A percentile compares a stretch with the other conserved stretches of the same genome.
Conservation (phyloP, 192 early-diverging fungal genomes). For the Backusella luteola region DNA sequence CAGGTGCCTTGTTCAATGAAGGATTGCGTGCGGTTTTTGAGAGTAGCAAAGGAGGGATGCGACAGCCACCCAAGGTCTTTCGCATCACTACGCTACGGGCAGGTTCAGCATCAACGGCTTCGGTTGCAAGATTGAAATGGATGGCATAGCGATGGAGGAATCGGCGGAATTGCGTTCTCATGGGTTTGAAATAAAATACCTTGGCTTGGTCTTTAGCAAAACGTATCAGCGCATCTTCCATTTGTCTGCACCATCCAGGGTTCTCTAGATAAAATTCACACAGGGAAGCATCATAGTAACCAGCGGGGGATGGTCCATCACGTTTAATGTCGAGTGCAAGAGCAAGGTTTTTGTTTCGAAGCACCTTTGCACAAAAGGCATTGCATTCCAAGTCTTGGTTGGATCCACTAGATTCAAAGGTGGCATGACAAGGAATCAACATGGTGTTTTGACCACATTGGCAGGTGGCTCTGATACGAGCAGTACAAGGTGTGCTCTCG, state of each 20-base stretch:
- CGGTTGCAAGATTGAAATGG: constrained; percentile 67
- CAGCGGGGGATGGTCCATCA: constrained; percentile 17
- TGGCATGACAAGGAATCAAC: constrained; percentile 66
- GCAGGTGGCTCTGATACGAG: constrained; percentile 60
- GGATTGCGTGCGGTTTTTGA: constrained; percentile 35
- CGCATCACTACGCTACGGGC: constrained; percentile 65
- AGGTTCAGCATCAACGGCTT: constrained; percentile 78
- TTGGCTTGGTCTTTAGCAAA: constrained; percentile 52
- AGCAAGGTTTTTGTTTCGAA: constrained; percentile 79
- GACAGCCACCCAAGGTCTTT: constrained; percentile 38
- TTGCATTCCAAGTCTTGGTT: constrained; percentile 68
- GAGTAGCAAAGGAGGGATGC: constrained; percentile 37
- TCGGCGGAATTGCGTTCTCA: constrained; percentile 60
- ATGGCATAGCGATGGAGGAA: constrained; percentile 71
- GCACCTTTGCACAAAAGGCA: constrained; percentile 75
- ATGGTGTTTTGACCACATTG: constrained; percentile 67
- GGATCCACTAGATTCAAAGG: constrained; percentile 40
- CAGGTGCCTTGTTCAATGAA: neutral
- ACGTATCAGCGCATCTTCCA: constrained; percentile 62
- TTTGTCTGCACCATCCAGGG: constrained; percentile 60
- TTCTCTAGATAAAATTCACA: constrained; percentile 65
- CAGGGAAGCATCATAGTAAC: constrained; percentile 58
- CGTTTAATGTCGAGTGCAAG: constrained; percentile 66
- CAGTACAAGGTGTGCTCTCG: constrained; percentile 71
- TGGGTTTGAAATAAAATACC: constrained; percentile 61